Evolutionary conservation across 352 stramenopile genomes (phyloP), one percentile per base, ranked within the genome.

Genomic region (Pseudoperonospora humuli): DNA sequence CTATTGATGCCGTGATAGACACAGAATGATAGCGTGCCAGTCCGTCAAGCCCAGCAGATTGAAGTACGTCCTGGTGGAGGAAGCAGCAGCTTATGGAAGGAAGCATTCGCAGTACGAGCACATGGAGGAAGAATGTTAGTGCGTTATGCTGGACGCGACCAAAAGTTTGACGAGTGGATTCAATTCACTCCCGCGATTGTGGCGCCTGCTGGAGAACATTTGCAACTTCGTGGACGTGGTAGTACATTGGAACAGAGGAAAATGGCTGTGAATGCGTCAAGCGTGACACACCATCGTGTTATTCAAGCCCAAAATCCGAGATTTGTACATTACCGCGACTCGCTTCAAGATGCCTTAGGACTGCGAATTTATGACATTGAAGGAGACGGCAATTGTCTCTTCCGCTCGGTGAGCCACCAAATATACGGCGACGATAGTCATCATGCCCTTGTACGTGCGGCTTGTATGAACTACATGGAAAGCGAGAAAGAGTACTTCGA

Each of bases 351-450:
- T 11, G 40, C 50, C 1, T 44, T 79, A 15, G 61, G 64, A 9
- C 52, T 89, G 21, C 47, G 45, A 4, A 77, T 90, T 46, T 57
- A 66, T 46, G 45, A 70, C 7, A 84, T 97, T 36, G 75, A 95
- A 45, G 91, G 93, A 6, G 96, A 99, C 59, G 96, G 96, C 21
- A 99, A 99, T 66, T 99, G 96, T 57, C 64, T 99, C 8, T 99
- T 98, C 61, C 90, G 95, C 13, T 85, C 95, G 3, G 86, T 98
- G 24, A 92, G 83, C 41, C 82, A 98, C 50, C 96, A 98, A 65
- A 70, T 99, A 8, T 98, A 98, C 57, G 95, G 93, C 2, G 76
- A 97, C 53, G 71, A 93, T 27, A 61, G 64, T 3, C 85, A 95
- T 57, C 93, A 98, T 61, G 69, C 45, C 0, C 49, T 97, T 39